Evolutionary conservation across 2,329 filamentous ascomycete genomes (phyloP).

Genomic region (Exophiala lecanii-corni): DNA sequence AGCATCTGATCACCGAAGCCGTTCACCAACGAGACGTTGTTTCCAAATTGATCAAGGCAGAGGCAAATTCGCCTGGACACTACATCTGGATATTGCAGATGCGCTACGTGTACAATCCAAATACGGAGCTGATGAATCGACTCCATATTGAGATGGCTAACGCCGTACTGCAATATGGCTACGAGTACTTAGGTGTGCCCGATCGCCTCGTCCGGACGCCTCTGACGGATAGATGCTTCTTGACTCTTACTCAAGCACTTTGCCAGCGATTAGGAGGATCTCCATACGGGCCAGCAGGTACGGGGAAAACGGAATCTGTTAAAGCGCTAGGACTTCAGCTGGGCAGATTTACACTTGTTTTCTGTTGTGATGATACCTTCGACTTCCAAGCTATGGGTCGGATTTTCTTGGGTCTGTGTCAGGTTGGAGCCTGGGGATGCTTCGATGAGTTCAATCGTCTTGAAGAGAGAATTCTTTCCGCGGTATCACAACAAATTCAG

Average conservation of each 20-base stretch:
- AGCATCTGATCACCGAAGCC: conserved; percentile 97
- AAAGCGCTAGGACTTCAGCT: conserved; percentile 96
- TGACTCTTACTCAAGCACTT: conserved; percentile 92
- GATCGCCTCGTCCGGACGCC: conserved; percentile 95
- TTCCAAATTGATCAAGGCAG: conserved; percentile 72
- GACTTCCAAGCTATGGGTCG: conserved; percentile 99
- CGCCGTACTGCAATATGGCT: conserved; percentile 89
- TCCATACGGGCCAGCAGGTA: conserved; percentile 94
- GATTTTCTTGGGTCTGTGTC: conserved; percentile 98
- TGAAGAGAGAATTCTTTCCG: conserved; percentile 94
- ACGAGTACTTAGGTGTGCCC: conserved; percentile 94
- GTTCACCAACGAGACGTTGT: conserved; percentile 96
- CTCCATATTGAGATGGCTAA: conserved; percentile 96
- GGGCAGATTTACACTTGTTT: conserved; percentile 94
- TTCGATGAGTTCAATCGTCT: conserved; percentile 99
- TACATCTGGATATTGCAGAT: conserved; percentile 94
- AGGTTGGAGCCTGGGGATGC: conserved; percentile 98
- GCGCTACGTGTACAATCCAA: conserved; percentile 84
- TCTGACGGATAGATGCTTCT: conserved; percentile 95
- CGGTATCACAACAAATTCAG: conserved; percentile 97
- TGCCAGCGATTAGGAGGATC: conserved; percentile 94
- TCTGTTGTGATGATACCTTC: conserved; percentile 99
- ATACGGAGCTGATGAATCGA: conserved; percentile 76
- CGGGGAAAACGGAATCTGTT: conserved; percentile 97
- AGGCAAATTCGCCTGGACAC: conserved; percentile 71